These are phyloP conservation scores for Hypoxylon sp. DNA, from an alignment of 2,329 filamentous ascomycete genomes.

Conservation along the genomic window DNA sequence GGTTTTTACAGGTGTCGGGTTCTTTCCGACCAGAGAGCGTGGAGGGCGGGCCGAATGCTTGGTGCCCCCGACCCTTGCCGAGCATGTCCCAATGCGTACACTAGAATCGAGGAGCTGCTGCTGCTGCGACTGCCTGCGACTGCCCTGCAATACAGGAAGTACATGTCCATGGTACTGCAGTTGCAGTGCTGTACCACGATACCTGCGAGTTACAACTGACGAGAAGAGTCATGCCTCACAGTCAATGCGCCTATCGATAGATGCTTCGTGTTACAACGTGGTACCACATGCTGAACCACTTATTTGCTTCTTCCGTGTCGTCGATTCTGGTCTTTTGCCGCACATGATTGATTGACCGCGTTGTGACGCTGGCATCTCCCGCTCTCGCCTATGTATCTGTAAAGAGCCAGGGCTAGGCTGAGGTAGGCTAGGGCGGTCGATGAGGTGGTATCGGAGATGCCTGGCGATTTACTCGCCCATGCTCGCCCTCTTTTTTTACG, in stretches of 20 bases:
- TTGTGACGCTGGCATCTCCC: slow-evolving; percentile 31
- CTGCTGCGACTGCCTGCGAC: not conserved
- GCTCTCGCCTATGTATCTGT: slow-evolving; percentile 35
- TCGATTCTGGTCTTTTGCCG: slow-evolving; percentile 14
- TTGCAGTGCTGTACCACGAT: not conserved
- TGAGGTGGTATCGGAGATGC: slow-evolving; percentile 39
- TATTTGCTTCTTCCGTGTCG: slow-evolving; percentile 4
- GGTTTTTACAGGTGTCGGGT: slow-evolving; percentile 13
- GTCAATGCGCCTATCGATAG: slow-evolving; percentile 12
- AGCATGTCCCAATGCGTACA: not conserved
- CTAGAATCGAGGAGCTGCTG: not conserved
- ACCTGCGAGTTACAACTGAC: slow-evolving; percentile 1
- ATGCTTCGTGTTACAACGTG: slow-evolving; percentile 18
- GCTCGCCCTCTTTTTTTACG: slow-evolving; percentile 5
- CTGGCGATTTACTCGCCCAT: slow-evolving; percentile 21
- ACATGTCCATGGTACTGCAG: not conserved
- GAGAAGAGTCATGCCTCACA: slow-evolving; percentile 1
- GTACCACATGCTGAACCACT: slow-evolving; percentile 9
- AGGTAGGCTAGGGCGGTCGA: slow-evolving; percentile 32
- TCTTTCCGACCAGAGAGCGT: slow-evolving; percentile 6
- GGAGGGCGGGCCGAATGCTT: slow-evolving; percentile 25
- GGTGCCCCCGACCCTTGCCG: slow-evolving; percentile 9
- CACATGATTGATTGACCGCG: slow-evolving; percentile 28
- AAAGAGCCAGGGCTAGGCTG: slow-evolving; percentile 35
- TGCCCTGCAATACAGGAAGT: not conserved